A percentile compares a stretch with the other conserved stretches of the same genome.
Conservation (phyloP, 495 filamentous ascomycete species). For the Tetracladium setigerum region DNA sequence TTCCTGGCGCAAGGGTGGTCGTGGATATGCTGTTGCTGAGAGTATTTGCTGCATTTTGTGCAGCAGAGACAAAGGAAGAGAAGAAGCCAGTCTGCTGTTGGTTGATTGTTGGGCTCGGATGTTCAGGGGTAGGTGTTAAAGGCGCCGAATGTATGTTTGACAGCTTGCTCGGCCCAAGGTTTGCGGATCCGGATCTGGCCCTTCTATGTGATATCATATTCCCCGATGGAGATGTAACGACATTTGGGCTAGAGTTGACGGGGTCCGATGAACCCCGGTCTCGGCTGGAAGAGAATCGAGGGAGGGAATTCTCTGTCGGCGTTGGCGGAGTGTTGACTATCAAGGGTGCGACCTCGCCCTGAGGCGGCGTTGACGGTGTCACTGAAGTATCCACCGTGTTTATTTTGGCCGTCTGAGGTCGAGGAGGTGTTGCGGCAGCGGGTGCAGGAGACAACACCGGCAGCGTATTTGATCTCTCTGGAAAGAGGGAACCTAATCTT, state of each 20-base stretch:
- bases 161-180: conserved; percentile 76
- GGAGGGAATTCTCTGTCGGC: conserved; percentile 33
- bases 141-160: conserved; percentile 70
- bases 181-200: conserved; percentile 56
- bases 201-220: conserved; percentile 71
- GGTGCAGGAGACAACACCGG: background rate
- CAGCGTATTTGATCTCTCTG: conserved; percentile 8
- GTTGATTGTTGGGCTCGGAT: conserved; percentile 31
- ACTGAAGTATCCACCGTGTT: conserved; percentile 19
- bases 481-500: conserved; percentile 18
- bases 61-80: conserved; percentile 83
- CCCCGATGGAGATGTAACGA: conserved; percentile 39
- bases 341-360: conserved; percentile 31
- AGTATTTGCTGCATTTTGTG: conserved; percentile 87
- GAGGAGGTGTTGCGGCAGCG: conserved; percentile 11
- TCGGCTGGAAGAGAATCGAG: conserved; percentile 10
- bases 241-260: conserved; percentile 26
- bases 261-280: conserved; percentile 20
- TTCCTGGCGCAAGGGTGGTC: conserved; percentile 34
- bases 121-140: conserved; percentile 62
- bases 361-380: conserved; percentile 33
- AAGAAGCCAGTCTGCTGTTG: conserved; percentile 78
- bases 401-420: conserved; percentile 13
- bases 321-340: conserved; percentile 53
- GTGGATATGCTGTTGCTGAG: conserved; percentile 75